phyloP scores from a whole-genome alignment of 2,329 filamentous ascomycete species.

The Colletotrichum sp. region DNA sequence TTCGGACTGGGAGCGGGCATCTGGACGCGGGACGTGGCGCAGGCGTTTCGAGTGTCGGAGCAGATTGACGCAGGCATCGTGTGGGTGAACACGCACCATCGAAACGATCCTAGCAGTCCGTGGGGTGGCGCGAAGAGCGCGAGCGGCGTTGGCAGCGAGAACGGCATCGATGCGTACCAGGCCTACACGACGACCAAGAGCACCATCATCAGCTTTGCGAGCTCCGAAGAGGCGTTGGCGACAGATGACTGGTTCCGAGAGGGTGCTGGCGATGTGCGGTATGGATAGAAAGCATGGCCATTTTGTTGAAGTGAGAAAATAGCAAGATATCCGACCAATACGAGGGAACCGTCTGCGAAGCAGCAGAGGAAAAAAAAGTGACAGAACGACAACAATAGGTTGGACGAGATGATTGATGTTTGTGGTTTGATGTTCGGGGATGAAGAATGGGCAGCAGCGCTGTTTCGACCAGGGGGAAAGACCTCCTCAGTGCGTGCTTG shows the following conservation, averaged over 20 bases:
- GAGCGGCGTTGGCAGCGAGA: conserved; percentile 75
- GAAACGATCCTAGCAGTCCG: conserved; percentile 74
- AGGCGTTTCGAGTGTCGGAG: conserved; percentile 75
- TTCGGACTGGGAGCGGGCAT: conserved; percentile 81
- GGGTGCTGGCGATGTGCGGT: conserved; percentile 59
- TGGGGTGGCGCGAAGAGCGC: conserved; percentile 70
- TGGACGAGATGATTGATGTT: background rate
- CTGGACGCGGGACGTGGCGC: conserved; percentile 77
- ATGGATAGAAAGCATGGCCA: conserved; percentile 48
- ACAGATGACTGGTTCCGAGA: conserved; percentile 74
- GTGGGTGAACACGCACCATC: conserved; percentile 68
- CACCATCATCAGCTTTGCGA: conserved; percentile 73
- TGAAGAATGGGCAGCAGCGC: background rate
- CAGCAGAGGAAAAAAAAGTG: background rate
- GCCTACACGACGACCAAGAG: conserved; percentile 68
- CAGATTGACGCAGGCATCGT: conserved; percentile 69
- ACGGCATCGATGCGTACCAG: conserved; percentile 68
- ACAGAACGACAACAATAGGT: background rate
- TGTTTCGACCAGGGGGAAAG: background rate
- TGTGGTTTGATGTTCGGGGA: conserved; percentile 19
- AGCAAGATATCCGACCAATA: background rate
- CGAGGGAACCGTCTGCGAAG: background rate
- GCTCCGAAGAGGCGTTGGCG: conserved; percentile 52
- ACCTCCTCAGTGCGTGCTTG: background rate
- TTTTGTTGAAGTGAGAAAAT: background rate